Conservation (phyloP, 495 filamentous ascomycete genomes). For the Aspergillus haitiensis region DNA sequence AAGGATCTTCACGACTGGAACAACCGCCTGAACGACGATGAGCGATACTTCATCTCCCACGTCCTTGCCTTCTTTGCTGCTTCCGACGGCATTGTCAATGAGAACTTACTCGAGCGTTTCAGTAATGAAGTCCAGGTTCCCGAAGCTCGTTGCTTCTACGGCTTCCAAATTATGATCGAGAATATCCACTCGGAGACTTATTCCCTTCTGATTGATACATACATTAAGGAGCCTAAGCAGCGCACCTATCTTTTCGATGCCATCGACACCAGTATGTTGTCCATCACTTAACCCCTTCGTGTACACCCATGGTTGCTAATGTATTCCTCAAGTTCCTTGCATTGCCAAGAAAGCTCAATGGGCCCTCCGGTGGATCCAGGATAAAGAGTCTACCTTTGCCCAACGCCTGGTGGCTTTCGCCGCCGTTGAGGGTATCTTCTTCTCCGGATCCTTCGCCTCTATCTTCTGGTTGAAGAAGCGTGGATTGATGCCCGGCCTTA, state of each 20-base stretch:
- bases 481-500: constrained; percentile 95
- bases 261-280: constrained; percentile 83
- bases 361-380: constrained; percentile 92
- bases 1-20: constrained; percentile 99
- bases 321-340: constrained; percentile 66
- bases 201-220: constrained; percentile 98
- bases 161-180: constrained; percentile 99
- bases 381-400: constrained; percentile 89
- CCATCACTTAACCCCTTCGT: neutral
- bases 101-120: constrained; percentile 98
- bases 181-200: constrained; percentile 99
- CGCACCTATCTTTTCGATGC: constrained; percentile 95
- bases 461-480: constrained; percentile 99
- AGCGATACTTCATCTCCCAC: constrained; percentile 97
- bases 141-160: constrained; percentile 99
- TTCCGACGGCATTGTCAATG: constrained; percentile 99
- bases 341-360: constrained; percentile 98
- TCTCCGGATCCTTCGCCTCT: constrained; percentile 97
- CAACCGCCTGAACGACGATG: constrained; percentile 93
- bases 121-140: constrained; percentile 95
- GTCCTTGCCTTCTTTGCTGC: constrained; percentile 99
- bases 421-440: constrained; percentile 99
- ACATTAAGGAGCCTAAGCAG: constrained; percentile 98
- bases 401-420: constrained; percentile 96
- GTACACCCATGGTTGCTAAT: constrained; percentile 26